Percentiles rank a stretch among this genome's conserved stretches.
Conservation (phyloP, 768 basidiomycete species). For the Hygrocybe coccinea region DNA sequence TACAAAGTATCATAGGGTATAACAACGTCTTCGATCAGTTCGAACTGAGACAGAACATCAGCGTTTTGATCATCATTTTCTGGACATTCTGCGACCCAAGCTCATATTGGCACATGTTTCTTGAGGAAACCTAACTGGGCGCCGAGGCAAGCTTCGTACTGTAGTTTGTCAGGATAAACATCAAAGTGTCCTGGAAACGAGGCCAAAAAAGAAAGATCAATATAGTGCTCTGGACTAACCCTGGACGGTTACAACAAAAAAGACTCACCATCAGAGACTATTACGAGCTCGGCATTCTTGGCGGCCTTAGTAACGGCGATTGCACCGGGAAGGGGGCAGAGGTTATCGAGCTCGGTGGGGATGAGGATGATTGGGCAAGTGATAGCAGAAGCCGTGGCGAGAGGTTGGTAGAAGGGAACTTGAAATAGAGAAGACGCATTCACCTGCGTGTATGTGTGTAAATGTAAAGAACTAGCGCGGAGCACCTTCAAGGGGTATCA, state of each 20-base stretch:
- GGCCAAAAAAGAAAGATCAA: neutral
- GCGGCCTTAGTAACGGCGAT: conserved; percentile 12
- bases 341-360: neutral
- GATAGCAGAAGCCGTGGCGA: neutral
- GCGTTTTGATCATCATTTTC: no score
- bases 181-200: conserved; percentile 22
- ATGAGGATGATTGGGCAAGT: conserved; percentile 5
- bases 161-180: conserved; percentile 19
- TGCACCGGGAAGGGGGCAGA: conserved; percentile 1
- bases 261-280: conserved; percentile 13
- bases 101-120: conserved; percentile 25
- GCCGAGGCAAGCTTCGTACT: conserved; percentile 14
- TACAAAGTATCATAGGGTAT: no score
- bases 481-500: neutral
- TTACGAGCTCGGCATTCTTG: conserved; percentile 16
- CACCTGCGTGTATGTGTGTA: neutral
- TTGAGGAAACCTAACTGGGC: conserved; percentile 24
- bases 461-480: neutral
- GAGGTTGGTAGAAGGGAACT: conserved; percentile 3
- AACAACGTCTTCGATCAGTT: no score
- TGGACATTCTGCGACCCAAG: no score
- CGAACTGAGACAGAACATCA: no score
- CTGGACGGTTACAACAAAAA: neutral
- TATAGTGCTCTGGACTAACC: neutral
- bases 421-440: conserved; percentile 6